phyloP scores from a whole-genome alignment of 768 basidiomycete species.

The Leccinum subtestaceum region DNA sequence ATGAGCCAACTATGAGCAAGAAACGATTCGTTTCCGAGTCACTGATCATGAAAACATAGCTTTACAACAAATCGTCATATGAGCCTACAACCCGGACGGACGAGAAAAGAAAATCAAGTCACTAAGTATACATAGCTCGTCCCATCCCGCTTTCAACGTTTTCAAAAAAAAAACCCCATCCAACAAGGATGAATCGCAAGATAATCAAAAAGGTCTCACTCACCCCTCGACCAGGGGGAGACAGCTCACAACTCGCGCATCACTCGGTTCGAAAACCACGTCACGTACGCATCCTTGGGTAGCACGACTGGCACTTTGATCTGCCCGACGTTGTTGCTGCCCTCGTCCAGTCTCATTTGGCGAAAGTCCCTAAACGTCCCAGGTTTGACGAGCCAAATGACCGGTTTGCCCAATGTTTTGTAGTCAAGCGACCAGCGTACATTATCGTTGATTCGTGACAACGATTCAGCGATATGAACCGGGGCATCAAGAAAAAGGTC shows the following conservation, averaged over 20 bases:
- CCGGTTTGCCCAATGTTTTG: not conserved
- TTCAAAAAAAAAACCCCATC: not conserved
- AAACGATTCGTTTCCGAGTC: not conserved
- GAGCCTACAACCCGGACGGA: not conserved
- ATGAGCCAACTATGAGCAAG: conserved; percentile 56
- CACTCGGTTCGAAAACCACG: not conserved
- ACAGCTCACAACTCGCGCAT: not conserved
- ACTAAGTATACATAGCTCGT: not conserved
- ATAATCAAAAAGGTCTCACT: not conserved
- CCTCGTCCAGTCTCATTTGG: not conserved
- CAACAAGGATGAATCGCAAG: not conserved
- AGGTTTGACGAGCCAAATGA: not conserved
- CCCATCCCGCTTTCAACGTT: not conserved
- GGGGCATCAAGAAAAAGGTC: not conserved
- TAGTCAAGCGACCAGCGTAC: not conserved
- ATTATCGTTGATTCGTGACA: not conserved
- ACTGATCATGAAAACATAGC: not conserved
- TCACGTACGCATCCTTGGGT: not conserved
- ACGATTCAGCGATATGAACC: not conserved
- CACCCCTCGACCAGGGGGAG: too few species aligned
- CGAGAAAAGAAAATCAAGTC: not conserved
- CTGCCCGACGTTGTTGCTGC: not conserved
- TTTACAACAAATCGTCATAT: not conserved
- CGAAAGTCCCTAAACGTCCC: not conserved
- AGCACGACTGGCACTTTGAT: not conserved